Evolutionary conservation across 352 stramenopile genomes (phyloP), one percentile per base, ranked within the genome.

Genomic region (Globisporangium spinosum): DNA sequence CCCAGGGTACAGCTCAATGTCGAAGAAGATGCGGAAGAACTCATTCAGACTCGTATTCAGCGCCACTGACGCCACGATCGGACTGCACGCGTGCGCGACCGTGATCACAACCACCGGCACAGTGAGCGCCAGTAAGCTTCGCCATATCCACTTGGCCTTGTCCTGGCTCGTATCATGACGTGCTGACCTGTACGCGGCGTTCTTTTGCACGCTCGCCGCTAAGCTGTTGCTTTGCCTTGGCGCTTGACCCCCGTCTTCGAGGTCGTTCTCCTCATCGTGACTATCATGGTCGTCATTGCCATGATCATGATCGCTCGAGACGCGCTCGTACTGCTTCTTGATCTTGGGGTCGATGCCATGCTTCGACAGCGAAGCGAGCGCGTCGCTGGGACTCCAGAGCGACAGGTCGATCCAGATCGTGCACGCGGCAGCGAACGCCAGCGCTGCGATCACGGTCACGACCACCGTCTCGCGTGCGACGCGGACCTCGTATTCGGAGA

Each of bases 31-130:
- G 22, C 67, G 70, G 49, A 85, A 79, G 1, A 80, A 58, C 29
- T 82, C 77, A 45, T 79, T 87, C n/a, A 82, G 32, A 13, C 70
- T 72, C 29, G 76, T 67, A 45, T 87, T 85, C 17, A 85, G 62
- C 7, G 61, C 79, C 20, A 79, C 69, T 9, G 72, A 71, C 0
- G 75, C 73, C 29, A 87, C 67, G 1, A 77, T 65, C 0, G 65
- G 64, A 0, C 58, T 72, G 61, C 54, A 75, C 17, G 47, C 29
- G 17, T 69, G 62, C 13, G 61, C 67, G 1, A 81, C 53, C 1
- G 67, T 56, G 5, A 78, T 45, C 7, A 70, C 67, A 22, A 73
- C 20, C 13, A 64, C 38, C 4, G 74, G 74, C 0, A 78, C 13
- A 6, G 61, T 55, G 17, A 83, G 32, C 0, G 74, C 51, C 7